Conservation (phyloP, 2,329 filamentous ascomycete species). For the Macrophomina phaseolina region DNA sequence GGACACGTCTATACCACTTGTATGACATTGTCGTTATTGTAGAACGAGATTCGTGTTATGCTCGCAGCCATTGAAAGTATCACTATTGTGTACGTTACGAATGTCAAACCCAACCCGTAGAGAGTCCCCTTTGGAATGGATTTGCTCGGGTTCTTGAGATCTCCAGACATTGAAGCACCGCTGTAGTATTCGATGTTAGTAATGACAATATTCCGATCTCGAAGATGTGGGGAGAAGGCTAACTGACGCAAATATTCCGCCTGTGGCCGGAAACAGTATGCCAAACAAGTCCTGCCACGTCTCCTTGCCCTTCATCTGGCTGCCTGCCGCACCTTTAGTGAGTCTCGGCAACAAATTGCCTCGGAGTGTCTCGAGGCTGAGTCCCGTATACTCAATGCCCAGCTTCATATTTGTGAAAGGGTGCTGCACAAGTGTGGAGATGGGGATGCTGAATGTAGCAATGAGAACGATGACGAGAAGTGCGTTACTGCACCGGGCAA, state of each 20-base stretch:
- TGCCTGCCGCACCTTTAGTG: slow-evolving; percentile 66
- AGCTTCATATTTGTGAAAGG: slow-evolving; percentile 70
- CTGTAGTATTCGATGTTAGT: slow-evolving; percentile 48
- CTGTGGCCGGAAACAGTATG: slow-evolving; percentile 78
- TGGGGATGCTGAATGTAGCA: slow-evolving; percentile 79
- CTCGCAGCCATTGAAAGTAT: slow-evolving; percentile 79
- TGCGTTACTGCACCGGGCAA: slow-evolving; percentile 79
- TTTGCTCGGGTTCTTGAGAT: slow-evolving; percentile 80
- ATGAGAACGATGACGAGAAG: slow-evolving; percentile 73
- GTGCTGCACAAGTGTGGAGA: slow-evolving; percentile 71
- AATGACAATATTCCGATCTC: neutral
- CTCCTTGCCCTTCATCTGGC: slow-evolving; percentile 65
- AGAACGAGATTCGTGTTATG: slow-evolving; percentile 74
- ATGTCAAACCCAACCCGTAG: slow-evolving; percentile 76
- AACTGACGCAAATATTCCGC: slow-evolving; percentile 62
- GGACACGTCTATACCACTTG: slow-evolving; percentile 61
- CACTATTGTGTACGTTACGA: slow-evolving; percentile 76
- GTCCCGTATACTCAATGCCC: slow-evolving; percentile 77
- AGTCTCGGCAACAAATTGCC: slow-evolving; percentile 75
- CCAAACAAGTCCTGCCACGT: slow-evolving; percentile 85
- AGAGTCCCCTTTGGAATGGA: slow-evolving; percentile 85
- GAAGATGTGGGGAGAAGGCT: neutral
- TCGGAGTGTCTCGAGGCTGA: slow-evolving; percentile 71
- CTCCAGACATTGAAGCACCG: slow-evolving; percentile 89
- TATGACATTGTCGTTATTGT: slow-evolving; percentile 78